A percentile compares a stretch with the other conserved stretches of the same genome.
These are phyloP conservation scores for Trametes meyenii DNA, from an alignment of 768 basidiomycete genomes.

Conservation along the genomic window DNA sequence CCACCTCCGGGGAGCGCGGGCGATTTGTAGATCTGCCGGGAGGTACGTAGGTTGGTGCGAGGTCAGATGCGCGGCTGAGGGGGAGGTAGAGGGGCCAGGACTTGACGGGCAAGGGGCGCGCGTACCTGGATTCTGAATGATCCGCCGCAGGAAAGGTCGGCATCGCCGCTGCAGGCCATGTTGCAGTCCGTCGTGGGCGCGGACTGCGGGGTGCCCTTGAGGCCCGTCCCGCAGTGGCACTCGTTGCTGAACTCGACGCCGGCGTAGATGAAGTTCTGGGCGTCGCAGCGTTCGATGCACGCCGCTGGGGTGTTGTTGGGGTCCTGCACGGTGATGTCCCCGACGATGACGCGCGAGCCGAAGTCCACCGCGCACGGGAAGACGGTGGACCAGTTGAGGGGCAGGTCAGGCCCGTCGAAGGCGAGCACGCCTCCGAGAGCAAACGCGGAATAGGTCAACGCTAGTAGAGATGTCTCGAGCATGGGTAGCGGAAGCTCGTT, in stretches of 20 bases:
- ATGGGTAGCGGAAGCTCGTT: too few species aligned
- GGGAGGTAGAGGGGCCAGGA: background rate
- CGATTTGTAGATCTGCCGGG: slow-evolving; percentile 18
- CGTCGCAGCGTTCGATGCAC: slow-evolving; percentile 24
- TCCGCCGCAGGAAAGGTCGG: slow-evolving; percentile 25
- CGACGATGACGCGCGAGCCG: slow-evolving; percentile 24
- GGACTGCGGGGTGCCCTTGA: slow-evolving; percentile 5
- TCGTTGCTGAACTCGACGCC: slow-evolving; percentile 31
- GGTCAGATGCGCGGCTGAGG: background rate
- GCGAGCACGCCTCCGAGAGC: background rate
- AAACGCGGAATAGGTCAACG: too few species aligned
- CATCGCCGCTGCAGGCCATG: slow-evolving; percentile 25
- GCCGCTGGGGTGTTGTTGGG: slow-evolving; percentile 24
- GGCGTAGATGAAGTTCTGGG: slow-evolving; percentile 24
- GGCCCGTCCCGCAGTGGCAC: slow-evolving; percentile 31
- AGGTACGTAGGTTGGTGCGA: background rate
- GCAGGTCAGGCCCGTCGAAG: slow-evolving; percentile 14
- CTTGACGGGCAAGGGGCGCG: background rate
- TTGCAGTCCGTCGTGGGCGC: slow-evolving; percentile 26
- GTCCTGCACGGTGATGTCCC: slow-evolving; percentile 18
- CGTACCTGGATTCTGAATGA: slow-evolving; percentile 27
- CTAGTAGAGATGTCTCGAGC: too few species aligned
- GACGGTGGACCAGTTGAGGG: slow-evolving; percentile 24
- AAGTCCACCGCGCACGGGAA: slow-evolving; percentile 24
- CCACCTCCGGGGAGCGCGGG: slow-evolving; percentile 20